Percentiles rank a stretch among this genome's conserved stretches.
Evolutionary conservation across 805 yeast species (phyloP).

Genomic region (Scheffersomyces coipomensis): DNA sequence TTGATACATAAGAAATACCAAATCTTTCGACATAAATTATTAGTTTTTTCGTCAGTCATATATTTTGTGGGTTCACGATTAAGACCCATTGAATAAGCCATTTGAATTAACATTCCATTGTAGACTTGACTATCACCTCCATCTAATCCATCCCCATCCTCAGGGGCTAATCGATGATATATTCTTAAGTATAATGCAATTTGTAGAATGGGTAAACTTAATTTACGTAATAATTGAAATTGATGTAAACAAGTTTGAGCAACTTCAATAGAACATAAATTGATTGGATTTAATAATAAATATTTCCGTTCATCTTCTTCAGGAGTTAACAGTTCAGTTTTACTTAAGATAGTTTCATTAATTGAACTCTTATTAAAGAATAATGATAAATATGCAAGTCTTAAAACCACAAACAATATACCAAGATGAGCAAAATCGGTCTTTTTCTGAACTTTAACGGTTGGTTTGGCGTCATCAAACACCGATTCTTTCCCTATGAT

Average conservation of each 20-base stretch:
- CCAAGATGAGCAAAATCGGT: constrained; percentile 41
- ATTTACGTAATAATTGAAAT: constrained; percentile 45
- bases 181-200: constrained; percentile 24
- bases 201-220: constrained; percentile 28
- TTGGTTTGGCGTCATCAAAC: constrained; percentile 19
- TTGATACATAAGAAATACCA: constrained; percentile 22
- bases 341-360: constrained; percentile 23
- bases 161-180: constrained; percentile 35
- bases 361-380: constrained; percentile 26
- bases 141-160: constrained; percentile 42
- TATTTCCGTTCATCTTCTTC: constrained; percentile 30
- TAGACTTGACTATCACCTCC: constrained; percentile 32
- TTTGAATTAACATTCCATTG: constrained; percentile 27
- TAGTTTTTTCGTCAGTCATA: constrained; percentile 13
- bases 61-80: constrained; percentile 39
- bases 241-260: constrained; percentile 58
- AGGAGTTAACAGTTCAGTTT: constrained; percentile 18
- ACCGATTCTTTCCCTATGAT: constrained; percentile 40
- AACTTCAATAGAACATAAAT: constrained; percentile 42
- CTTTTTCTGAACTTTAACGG: constrained; percentile 31
- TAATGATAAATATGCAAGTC: constrained; percentile 42
- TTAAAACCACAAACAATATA: constrained; percentile 35
- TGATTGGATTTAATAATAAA: constrained; percentile 46
- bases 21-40: constrained; percentile 25
- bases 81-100: constrained; percentile 39